A percentile compares a stretch with the other conserved stretches of the same genome.
Evolutionary conservation across 441 rosid genomes (phyloP).

Genomic region (Capsella rubella): DNA sequence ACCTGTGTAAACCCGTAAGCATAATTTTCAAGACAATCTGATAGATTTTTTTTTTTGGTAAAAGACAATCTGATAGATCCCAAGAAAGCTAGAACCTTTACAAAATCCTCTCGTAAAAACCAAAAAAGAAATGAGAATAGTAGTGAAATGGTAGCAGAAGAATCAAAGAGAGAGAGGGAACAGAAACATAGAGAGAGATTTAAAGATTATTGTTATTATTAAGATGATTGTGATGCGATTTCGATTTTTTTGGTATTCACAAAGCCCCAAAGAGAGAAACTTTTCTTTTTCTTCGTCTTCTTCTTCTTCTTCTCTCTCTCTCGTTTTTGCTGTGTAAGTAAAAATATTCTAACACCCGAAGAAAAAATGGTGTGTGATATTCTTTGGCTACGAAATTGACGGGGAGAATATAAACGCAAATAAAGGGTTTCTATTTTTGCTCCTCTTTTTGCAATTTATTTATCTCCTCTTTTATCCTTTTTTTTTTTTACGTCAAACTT

Average conservation of each 20-base stretch:
- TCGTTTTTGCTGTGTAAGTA: constrained; percentile 21
- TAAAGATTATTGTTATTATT: neutral
- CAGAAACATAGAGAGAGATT: constrained; percentile 15
- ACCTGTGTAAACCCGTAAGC: constrained; percentile 43
- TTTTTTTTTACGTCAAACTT: constrained; percentile 28
- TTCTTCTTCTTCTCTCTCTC: constrained; percentile 35
- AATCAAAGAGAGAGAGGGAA: constrained; percentile 38
- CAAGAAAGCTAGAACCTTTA: constrained; percentile 32
- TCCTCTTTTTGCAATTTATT: constrained; percentile 15
- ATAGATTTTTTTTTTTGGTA: no score
- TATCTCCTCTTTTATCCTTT: constrained; percentile 12
- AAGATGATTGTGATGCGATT: constrained; percentile 51
- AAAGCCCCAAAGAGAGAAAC: constrained; percentile 68
- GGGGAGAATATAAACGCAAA: constrained; percentile 51
- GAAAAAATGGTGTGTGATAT: constrained; percentile 41
- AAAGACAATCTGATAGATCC: constrained; percentile 43
- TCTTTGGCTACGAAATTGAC: constrained; percentile 48
- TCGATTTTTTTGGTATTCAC: constrained; percentile 47
- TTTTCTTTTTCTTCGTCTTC: constrained; percentile 2
- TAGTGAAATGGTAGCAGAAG: constrained; percentile 27
- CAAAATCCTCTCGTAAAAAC: constrained; percentile 27
- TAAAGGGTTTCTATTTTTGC: constrained; percentile 38
- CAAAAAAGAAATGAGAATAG: constrained; percentile 42
- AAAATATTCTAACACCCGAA: constrained; percentile 28
- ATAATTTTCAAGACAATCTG: constrained; percentile 37